These are phyloP conservation scores for Ophiostoma piceae DNA, from an alignment of 2,329 filamentous ascomycete species.

Conservation along the genomic window DNA sequence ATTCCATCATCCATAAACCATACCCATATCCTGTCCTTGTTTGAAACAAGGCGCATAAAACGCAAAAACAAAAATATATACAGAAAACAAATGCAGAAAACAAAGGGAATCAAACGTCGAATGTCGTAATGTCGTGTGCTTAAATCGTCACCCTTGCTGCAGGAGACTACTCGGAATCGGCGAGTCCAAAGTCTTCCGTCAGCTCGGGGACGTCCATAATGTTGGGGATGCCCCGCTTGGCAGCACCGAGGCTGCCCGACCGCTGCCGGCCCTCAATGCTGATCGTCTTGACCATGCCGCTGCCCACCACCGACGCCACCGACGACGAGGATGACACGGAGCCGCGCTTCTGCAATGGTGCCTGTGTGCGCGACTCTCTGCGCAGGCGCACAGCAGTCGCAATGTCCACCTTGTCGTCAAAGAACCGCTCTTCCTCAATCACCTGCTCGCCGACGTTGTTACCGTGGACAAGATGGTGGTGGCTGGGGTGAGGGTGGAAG, in stretches of 20 bases:
- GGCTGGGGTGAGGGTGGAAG: conserved; percentile 2
- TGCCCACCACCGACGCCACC: conserved; percentile 24
- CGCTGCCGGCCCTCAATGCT: not conserved
- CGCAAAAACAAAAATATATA: not conserved
- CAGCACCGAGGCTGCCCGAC: not conserved
- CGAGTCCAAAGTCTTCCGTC: not conserved
- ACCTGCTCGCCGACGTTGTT: not conserved
- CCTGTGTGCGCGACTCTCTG: conserved; percentile 30
- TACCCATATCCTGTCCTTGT: not conserved
- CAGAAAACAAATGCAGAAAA: not conserved
- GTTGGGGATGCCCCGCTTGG: conserved; percentile 3
- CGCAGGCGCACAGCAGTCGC: conserved; percentile 32
- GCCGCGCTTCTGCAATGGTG: conserved; percentile 28
- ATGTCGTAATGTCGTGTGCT: conserved; percentile 9
- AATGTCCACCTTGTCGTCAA: conserved; percentile 29
- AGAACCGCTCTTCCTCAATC: conserved; percentile 12
- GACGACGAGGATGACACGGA: not conserved
- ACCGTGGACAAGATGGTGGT: conserved; percentile 17
- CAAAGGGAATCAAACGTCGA: not conserved
- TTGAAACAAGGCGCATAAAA: not conserved
- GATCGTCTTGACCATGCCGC: conserved; percentile 15
- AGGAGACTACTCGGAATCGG: not conserved
- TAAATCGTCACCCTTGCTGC: not conserved
- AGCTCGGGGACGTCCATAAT: conserved; percentile 13
- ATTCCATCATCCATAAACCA: not conserved